Conservation (phyloP, 2,329 filamentous ascomycete species). For the Fusarium euwallaceae region DNA sequence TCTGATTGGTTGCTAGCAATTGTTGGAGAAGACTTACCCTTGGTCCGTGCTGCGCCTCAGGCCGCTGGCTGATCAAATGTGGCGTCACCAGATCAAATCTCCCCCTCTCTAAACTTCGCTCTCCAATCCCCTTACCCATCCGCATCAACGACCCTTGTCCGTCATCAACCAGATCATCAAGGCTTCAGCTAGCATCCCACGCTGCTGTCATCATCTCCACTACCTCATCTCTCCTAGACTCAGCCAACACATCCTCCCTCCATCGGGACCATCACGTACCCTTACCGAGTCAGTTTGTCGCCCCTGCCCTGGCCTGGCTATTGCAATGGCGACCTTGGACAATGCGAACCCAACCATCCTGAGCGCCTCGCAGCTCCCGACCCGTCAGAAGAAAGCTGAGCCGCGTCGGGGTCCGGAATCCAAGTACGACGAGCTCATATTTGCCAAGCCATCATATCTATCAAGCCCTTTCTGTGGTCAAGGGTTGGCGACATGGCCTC, state of each 20-base stretch:
- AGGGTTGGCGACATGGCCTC: constrained; percentile 51
- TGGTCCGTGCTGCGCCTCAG: constrained; percentile 41
- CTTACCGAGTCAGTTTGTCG: constrained; percentile 27
- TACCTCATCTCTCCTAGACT: constrained; percentile 27
- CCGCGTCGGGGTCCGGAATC: constrained; percentile 62
- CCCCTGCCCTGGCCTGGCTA: constrained; percentile 9
- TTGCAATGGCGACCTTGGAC: constrained; percentile 58
- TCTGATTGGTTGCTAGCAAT: constrained; percentile 1
- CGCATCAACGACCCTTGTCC: constrained; percentile 30
- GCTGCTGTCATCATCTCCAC: constrained; percentile 37
- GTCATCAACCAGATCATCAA: constrained; percentile 27
- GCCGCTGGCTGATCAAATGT: constrained; percentile 40
- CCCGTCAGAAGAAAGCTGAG: constrained; percentile 69
- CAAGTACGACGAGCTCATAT: constrained; percentile 62
- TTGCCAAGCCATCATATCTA: constrained; percentile 61
- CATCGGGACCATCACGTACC: constrained; percentile 18
- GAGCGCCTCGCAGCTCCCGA: constrained; percentile 88
- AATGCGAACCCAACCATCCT: constrained; percentile 96
- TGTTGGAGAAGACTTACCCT: background rate
- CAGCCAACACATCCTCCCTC: background rate
- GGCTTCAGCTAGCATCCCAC: constrained; percentile 26
- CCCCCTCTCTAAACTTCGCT: constrained; percentile 36
- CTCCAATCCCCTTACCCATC: constrained; percentile 31
- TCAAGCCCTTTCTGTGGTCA: constrained; percentile 56
- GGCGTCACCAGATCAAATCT: constrained; percentile 40